A percentile compares a stretch with the other conserved stretches of the same genome.
Evolutionary conservation across 106 monocot genomes (phyloP).

Genomic region (Platanthera zijinensis): DNA sequence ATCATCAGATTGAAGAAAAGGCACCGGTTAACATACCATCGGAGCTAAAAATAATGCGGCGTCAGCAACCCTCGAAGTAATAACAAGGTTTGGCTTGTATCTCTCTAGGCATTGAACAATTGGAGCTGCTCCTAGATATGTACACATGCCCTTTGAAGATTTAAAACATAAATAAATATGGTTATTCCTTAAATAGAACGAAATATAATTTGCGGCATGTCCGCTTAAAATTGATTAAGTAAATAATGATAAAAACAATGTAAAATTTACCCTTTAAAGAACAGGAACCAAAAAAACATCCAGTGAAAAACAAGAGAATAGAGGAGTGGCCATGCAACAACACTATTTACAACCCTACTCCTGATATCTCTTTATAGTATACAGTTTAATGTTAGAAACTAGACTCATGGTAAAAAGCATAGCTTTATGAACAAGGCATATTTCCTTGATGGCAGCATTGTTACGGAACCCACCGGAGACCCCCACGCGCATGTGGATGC

Average conservation of each 20-base stretch:
- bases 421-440: background rate
- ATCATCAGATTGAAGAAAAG: background rate
- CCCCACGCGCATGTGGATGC: too few species aligned
- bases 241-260: background rate
- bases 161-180: conserved; percentile 3
- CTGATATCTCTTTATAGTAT: background rate
- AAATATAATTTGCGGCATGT: background rate
- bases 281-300: background rate
- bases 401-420: background rate
- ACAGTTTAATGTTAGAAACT: background rate
- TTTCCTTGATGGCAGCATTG: too few species aligned
- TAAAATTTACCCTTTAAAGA: background rate
- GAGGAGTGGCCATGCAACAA: background rate
- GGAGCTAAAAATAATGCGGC: conserved; percentile 93
- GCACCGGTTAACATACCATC: conserved; percentile 48
- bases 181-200: background rate
- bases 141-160: conserved; percentile 61
- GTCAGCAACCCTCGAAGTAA: conserved; percentile 94
- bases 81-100: conserved; percentile 70
- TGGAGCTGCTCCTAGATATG: conserved; percentile 89
- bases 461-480: too few species aligned
- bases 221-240: background rate
- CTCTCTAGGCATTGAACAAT: conserved; percentile 87
- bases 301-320: background rate
- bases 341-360: background rate